A percentile compares a stretch with the other conserved stretches of the same genome.
Conservation (phyloP, 305 asterid species). For the Fraxinus nigra region DNA sequence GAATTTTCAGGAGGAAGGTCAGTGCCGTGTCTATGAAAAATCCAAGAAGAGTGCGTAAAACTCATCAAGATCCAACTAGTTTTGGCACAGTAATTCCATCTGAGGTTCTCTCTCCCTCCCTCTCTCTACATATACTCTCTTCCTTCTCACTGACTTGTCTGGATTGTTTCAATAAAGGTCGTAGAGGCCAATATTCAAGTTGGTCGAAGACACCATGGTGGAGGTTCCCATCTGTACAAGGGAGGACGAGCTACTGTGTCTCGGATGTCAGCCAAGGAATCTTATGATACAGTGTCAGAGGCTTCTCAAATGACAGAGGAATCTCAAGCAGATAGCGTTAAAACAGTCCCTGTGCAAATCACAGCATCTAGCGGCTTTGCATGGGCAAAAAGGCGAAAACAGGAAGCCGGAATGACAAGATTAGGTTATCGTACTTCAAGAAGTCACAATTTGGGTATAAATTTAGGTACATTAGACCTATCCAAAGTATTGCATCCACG, state of each 20-base stretch:
- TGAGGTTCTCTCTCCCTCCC: conserved; percentile 47
- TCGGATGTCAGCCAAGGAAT: conserved; percentile 40
- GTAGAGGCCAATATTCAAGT: conserved; percentile 34
- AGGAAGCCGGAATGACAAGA: conserved; percentile 40
- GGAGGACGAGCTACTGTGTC: conserved; percentile 48
- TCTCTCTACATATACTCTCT: not conserved
- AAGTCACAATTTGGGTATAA: conserved; percentile 30
- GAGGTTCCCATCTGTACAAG: conserved; percentile 29
- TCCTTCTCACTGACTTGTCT: not conserved
- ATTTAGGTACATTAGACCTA: conserved; percentile 24
- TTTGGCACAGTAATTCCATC: conserved; percentile 44
- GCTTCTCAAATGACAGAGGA: conserved; percentile 55
- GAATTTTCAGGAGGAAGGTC: conserved; percentile 50
- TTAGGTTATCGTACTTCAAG: conserved; percentile 32
- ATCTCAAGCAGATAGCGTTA: conserved; percentile 46
- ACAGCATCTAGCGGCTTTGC: conserved; percentile 44
- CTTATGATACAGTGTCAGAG: conserved; percentile 64
- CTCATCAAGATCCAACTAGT: conserved; percentile 53
- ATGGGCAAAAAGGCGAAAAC: conserved; percentile 57
- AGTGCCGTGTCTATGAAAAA: conserved; percentile 41
- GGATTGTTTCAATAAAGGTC: conserved; percentile 38
- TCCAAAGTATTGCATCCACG: conserved; percentile 26
- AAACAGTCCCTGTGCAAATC: conserved; percentile 52
- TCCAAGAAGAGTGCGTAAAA: conserved; percentile 53
- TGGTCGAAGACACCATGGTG: conserved; percentile 33